Base-by-base conservation (phyloP, 164 flowering plant genomes). In the Dillenia turbinata region DNA sequence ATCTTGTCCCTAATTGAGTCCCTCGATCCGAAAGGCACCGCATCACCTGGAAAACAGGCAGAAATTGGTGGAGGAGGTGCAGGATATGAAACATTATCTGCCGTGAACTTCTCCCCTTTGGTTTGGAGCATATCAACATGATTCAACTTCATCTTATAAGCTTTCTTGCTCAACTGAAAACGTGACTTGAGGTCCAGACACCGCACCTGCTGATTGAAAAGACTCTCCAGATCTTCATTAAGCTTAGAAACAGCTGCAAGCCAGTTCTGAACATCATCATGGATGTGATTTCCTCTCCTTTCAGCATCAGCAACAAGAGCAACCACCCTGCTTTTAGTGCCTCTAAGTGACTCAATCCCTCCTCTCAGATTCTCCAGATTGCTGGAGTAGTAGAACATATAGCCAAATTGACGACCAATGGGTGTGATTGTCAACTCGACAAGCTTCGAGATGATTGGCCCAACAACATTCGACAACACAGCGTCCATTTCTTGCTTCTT, bases 111-210 rank as follows among this genome's bases (percentile, higher is more conserved):
- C 2, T 52, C 47, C 33, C 40, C 40, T 26, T 26, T 26, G 40
- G 0, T 13, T 6, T 15, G 15, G 3, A 54, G 17, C 19, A 56
- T 15, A 13, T 40, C 47, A 40, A 7, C n/a, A 40, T 40, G 3
- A n/a, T 13, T 13, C 17, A 8, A 4, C 15, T 16, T 11, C 17
- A 40, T 44, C 11, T 56, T 44, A 40, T 12, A 13, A 13, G 59
- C 59, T 40, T 56, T 19, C 14, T 43, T 56, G 15, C 59, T 44
- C 9, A 40, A 0, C 9, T 47, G 22, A 19, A 40, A 56, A 14
- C 59, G 59, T 2, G 40, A 26, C 40, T 26, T 26, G 59, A 56
- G 47, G 47, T 56, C 59, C 59, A 56, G n/a, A 40, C 19, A 11
- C 14, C 11, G 9, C 47, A 50, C 53, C 53, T 8, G 9, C 14